Evolutionary conservation across 2,329 filamentous ascomycete genomes (phyloP), one percentile per base, ranked within the genome.

Genomic region (Fusarium palustre): DNA sequence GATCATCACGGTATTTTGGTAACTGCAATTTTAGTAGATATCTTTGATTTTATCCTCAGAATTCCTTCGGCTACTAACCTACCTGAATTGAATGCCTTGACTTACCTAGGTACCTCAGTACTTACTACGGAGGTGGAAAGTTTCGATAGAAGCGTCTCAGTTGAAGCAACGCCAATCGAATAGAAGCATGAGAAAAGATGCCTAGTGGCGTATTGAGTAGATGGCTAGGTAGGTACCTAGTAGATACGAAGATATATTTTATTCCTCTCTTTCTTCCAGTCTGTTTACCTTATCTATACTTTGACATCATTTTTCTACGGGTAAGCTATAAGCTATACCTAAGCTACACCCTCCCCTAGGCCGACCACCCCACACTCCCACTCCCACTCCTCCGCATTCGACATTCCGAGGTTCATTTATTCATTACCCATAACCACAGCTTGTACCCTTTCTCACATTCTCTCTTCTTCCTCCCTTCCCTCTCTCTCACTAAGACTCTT

Each of bases 341-440:
- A 25, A 63, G 41, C 52, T 58, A 48, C 59, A 49, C 58, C 55
- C 66, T 74, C 71, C 71, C 65, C 69, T 74, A 68, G 55, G 69
- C 71, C 71, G 71, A 71, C 57, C 64, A 65, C 69, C 59, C 70
- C 70, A 69, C 71, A 66, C 42, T 60, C 48, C 43, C 55, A 60
- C 55, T 60, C 57, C 55, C 58, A 24, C 48, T 60, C 67, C 67
- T 72, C 67, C 70, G 64, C 70, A 73, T 69, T 59, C 34, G 41
- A 59, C 53, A 59, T 54, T 56, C 59, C 62, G 49, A 66, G 60
- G 59, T 60, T 49, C 67, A 61, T 59, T 59, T 41, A 38, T 36
- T 38, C 54, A 65, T 33, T 65, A 46, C 38, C 31, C 34, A 41
- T 30, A 39, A 39, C 24, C 13, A 20, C 16, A 34, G 43, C 60